phyloP scores from a whole-genome alignment of 2,329 filamentous ascomycete species.

The Claviceps spartinae region DNA sequence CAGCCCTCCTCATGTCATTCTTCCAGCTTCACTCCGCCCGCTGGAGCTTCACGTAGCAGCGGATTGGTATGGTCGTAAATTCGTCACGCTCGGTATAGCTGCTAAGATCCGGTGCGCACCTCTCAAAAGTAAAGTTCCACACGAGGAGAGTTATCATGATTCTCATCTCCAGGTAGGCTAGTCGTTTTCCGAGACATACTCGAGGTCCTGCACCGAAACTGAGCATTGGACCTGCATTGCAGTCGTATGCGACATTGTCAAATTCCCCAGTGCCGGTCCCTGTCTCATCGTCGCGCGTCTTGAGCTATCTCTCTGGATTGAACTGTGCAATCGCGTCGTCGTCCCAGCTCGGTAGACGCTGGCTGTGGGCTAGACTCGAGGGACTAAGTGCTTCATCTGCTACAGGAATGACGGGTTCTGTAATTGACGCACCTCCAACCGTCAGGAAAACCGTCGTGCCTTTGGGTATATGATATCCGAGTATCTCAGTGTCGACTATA shows the following conservation, averaged over 20 bases:
- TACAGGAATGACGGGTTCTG: background rate
- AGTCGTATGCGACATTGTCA: background rate
- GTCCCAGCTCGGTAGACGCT: constrained; percentile 14
- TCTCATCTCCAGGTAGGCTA: constrained; percentile 18
- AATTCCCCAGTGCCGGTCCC: background rate
- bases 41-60: background rate
- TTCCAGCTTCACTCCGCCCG: background rate
- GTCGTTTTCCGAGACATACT: constrained; percentile 14
- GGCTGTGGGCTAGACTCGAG: constrained; percentile 7
- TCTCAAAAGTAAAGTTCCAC: constrained; percentile 12
- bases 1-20: no score
- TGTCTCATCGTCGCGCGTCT: constrained; percentile 5
- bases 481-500: constrained; percentile 17
- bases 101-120: background rate
- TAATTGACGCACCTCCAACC: constrained; percentile 10
- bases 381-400: constrained; percentile 8
- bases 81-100: background rate
- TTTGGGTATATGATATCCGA: constrained; percentile 20
- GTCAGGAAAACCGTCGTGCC: constrained; percentile 18
- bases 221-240: constrained; percentile 4
- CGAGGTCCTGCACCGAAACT: constrained; percentile 13
- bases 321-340: constrained; percentile 15
- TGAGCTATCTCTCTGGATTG: constrained; percentile 24
- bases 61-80: background rate
- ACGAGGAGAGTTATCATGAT: constrained; percentile 12